A percentile compares a stretch with the other conserved stretches of the same genome.
These are phyloP conservation scores for Biancaea sappan DNA, from an alignment of 306 rosid genomes.

Conservation along the genomic window DNA sequence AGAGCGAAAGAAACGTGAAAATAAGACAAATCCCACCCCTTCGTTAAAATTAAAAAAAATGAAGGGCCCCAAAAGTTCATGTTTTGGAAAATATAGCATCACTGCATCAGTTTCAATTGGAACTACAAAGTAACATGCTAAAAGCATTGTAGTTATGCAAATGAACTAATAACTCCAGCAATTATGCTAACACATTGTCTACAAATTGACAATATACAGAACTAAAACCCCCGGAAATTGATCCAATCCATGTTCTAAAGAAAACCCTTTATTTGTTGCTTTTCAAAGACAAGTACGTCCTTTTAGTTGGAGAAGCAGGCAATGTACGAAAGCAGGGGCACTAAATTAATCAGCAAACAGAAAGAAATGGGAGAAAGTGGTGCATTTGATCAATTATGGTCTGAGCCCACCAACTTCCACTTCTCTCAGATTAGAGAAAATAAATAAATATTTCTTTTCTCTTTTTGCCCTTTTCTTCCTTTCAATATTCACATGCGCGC, in stretches of 20 bases:
- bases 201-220: not conserved
- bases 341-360: constrained; percentile 41
- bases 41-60: constrained; percentile 24
- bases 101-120: not conserved
- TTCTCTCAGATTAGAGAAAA: no score
- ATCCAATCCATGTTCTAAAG: no score
- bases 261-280: no score
- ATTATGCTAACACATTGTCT: not conserved
- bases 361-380: constrained; percentile 59
- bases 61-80: constrained; percentile 25
- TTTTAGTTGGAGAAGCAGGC: constrained; percentile 28
- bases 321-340: constrained; percentile 24
- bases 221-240: not conserved
- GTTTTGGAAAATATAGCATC: not conserved
- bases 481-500: constrained; percentile 79
- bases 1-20: constrained; percentile 50
- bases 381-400: constrained; percentile 52
- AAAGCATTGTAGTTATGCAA: not conserved
- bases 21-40: constrained; percentile 59
- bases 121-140: not conserved
- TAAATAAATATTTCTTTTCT: not conserved
- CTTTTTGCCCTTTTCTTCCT: constrained; percentile 23
- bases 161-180: not conserved
- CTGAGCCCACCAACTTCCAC: constrained; percentile 65
- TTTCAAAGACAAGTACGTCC: not conserved